phyloP scores from a whole-genome alignment of 306 rosid species.

The Sphenostylis stenocarpa region DNA sequence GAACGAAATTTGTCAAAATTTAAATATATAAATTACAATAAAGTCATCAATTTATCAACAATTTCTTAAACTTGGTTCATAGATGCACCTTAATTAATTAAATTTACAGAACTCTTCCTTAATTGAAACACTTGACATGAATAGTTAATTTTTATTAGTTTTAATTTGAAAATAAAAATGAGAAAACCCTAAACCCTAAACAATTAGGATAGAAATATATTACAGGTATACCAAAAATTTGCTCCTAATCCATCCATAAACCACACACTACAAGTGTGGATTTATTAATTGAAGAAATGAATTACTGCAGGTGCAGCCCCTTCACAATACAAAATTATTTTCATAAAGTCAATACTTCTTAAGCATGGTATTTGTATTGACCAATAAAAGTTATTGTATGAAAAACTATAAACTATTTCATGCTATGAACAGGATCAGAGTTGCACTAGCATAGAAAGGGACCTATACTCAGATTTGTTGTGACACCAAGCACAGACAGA shows the following conservation, averaged over 20 bases:
- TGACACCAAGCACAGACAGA: conserved; percentile 2
- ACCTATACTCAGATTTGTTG: conserved; percentile 29
- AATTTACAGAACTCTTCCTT: not conserved
- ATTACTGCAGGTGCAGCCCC: too few species aligned
- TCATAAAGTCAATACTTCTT: not conserved
- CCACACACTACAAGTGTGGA: not conserved
- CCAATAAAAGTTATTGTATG: not conserved
- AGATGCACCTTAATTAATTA: not conserved
- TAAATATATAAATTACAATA: too few species aligned
- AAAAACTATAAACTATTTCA: conserved; percentile 4
- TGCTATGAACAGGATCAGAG: conserved; percentile 29
- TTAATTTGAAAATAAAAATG: not conserved
- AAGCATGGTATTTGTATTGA: not conserved
- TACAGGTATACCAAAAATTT: not conserved
- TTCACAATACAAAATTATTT: not conserved
- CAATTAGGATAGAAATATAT: not conserved
- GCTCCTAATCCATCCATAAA: not conserved
- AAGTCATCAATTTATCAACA: not conserved
- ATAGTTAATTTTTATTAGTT: not conserved
- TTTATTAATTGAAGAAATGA: not conserved
- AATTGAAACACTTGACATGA: not conserved
- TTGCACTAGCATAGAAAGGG: not conserved
- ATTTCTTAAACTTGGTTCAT: not conserved
- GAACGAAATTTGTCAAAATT: too few species aligned
- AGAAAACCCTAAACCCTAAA: not conserved